Evolutionary conservation across 495 filamentous ascomycete species (phyloP), one percentile per base, ranked within the genome.

Genomic region (Xylaria castorea): DNA sequence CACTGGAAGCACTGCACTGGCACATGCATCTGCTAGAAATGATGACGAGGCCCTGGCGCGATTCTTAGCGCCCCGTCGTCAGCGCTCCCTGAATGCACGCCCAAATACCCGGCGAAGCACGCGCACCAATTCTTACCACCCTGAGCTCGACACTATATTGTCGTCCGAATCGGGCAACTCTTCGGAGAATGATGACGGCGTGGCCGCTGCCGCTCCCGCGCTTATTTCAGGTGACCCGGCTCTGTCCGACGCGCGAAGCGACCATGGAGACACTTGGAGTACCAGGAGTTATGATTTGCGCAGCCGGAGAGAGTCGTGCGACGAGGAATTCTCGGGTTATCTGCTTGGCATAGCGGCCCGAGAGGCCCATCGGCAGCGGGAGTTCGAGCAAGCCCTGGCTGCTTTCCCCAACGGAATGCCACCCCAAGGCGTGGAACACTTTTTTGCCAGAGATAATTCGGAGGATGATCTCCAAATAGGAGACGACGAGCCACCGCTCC

Each of bases 271-370:
- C 73, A 78, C 83, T 67, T 84, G 82, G 68, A 82, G 77, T 1
- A 83, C 81, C 36, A 82, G 80, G n/a, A 77, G 69, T 40, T 79
- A 69, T 72, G 68, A 77, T 70, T 74, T 66, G 58, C 81, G 69
- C 75, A 74, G 80, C 46, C 82, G 85, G 55, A 77, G 90, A 84
- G 85, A 92, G 84, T 83, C 86, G 63, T 90, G 89, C 64, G 91
- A 95, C 80, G 90, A 90, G 46, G 85, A 88, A 71, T 90, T 92
- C 70, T 90, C 91, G 57, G 90, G 90, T 16, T 94, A 94, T 74
- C 80, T 97, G 51, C 86, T 95, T 22, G 89, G 91, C 27, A 82
- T 97, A 65, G 92, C 93, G 27, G 91, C 92, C 50, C 88, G 87
- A 65, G 91, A 92, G 71, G 92, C 92, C 18, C 90, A 95, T 78